Percentiles rank a stretch among this genome's conserved stretches.
phyloP scores from a whole-genome alignment of 2,329 filamentous ascomycete genomes.

The Sarocladium strictum region DNA sequence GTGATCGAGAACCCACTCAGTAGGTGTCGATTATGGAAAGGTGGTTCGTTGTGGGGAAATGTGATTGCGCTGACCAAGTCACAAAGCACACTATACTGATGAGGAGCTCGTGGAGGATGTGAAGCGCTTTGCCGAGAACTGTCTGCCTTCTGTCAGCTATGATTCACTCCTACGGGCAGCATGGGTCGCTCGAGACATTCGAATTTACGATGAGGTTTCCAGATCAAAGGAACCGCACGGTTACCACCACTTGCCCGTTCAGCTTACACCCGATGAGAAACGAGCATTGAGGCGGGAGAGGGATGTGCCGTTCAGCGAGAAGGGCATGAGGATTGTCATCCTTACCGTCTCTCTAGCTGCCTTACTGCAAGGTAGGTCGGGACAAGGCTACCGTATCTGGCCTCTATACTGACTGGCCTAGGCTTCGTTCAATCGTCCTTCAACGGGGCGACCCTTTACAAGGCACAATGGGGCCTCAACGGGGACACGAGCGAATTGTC shows the following conservation, averaged over 20 bases:
- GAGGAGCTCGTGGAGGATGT: conserved; percentile 31
- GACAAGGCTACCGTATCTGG: no score
- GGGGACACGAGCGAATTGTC: conserved; percentile 13
- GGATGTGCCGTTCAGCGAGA: conserved; percentile 32
- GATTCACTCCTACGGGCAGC: conserved; percentile 30
- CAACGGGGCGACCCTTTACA: conserved; percentile 32
- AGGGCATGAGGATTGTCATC: conserved; percentile 33
- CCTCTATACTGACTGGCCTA: conserved; percentile 17
- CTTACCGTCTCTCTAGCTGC: conserved; percentile 37
- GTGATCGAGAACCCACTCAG: conserved; percentile 32
- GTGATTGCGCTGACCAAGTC: neutral
- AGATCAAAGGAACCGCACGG: conserved; percentile 18
- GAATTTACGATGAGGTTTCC: conserved; percentile 31
- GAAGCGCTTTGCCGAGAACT: conserved; percentile 20
- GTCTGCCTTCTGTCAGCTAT: conserved; percentile 23
- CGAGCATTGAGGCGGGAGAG: conserved; percentile 29
- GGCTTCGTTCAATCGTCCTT: conserved; percentile 36
- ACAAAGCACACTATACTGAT: conserved; percentile 30
- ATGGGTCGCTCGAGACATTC: conserved; percentile 33
- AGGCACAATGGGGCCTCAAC: conserved; percentile 16
- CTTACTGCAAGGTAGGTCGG: conserved; percentile 27
- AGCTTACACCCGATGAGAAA: conserved; percentile 29
- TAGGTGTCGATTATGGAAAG: conserved; percentile 10
- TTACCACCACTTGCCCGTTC: conserved; percentile 22
- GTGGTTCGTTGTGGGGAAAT: no score